Conservation (phyloP, 352 stramenopile species). For the Globisporangium mamillatum region DNA sequence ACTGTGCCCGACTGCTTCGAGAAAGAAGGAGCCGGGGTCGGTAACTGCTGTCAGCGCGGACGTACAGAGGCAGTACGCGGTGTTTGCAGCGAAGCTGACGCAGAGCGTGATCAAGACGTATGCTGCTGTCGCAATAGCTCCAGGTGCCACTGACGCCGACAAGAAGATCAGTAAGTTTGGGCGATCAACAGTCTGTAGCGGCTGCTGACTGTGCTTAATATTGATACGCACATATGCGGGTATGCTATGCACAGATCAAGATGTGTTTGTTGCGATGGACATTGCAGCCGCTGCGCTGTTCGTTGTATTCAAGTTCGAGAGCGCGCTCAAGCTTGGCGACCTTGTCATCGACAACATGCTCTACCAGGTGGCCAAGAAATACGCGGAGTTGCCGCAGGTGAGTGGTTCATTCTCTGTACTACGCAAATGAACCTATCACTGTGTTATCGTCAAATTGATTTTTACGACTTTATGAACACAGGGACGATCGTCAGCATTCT, state of each 20-base stretch:
- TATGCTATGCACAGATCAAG: slow-evolving; percentile 16
- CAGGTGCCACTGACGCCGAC: slow-evolving; percentile 9
- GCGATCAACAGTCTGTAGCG: neutral
- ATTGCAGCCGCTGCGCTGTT: slow-evolving; percentile 53
- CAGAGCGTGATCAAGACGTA: slow-evolving; percentile 68
- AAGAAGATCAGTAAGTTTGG: slow-evolving; percentile 19
- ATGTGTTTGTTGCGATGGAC: slow-evolving; percentile 42
- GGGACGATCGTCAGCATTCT: slow-evolving; percentile 23
- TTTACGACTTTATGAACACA: neutral
- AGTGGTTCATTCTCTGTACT: neutral
- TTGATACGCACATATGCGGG: neutral
- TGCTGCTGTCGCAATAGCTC: slow-evolving; percentile 13
- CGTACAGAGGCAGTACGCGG: slow-evolving; percentile 27
- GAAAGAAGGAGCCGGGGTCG: slow-evolving; percentile 1
- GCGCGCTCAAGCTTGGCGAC: slow-evolving; percentile 44
- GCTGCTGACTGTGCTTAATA: neutral
- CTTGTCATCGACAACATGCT: slow-evolving; percentile 76
- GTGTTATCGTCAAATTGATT: neutral
- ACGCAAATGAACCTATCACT: neutral
- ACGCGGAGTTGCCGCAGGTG: slow-evolving; percentile 48
- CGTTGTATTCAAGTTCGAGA: slow-evolving; percentile 42
- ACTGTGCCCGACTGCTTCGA: neutral
- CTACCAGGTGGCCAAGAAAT: slow-evolving; percentile 80
- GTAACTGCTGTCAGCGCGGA: neutral
- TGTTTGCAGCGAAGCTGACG: slow-evolving; percentile 54